Evolutionary conservation across 2,329 filamentous ascomycete genomes (phyloP).

Genomic region (Colletotrichum truncatum): DNA sequence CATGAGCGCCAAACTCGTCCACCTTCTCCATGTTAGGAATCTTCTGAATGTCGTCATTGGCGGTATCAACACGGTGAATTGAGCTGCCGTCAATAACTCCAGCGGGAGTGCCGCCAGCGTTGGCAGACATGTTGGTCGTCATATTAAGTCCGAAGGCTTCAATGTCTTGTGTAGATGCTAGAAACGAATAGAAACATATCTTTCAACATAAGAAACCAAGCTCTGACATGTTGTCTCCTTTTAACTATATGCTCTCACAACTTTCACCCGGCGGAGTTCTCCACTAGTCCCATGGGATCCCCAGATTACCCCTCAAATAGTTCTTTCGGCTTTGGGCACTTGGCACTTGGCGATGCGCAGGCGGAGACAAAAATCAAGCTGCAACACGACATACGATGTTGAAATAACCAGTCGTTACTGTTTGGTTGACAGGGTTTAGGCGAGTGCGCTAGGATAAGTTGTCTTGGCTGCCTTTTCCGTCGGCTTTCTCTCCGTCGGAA

Average conservation of each 20-base stretch:
- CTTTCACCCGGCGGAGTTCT: neutral
- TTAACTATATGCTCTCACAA: neutral
- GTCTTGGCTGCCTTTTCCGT: neutral
- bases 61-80: neutral
- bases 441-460: neutral
- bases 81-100: neutral
- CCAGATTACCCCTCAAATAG: neutral
- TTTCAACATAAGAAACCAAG: too few species aligned
- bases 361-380: neutral
- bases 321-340: neutral
- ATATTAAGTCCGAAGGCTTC: too few species aligned
- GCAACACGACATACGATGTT: neutral
- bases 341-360: neutral
- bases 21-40: constrained; percentile 30
- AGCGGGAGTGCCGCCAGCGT: neutral
- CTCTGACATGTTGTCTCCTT: neutral
- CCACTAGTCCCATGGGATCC: neutral
- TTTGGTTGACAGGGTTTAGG: neutral
- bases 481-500: neutral
- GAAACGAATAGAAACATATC: too few species aligned
- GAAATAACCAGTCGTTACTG: neutral
- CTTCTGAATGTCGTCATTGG: constrained; percentile 13
- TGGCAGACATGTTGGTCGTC: neutral
- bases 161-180: too few species aligned
- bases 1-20: constrained; percentile 48